These are phyloP conservation scores for Fusarium palustre DNA, from an alignment of 2,329 filamentous ascomycete genomes.

Conservation along the genomic window DNA sequence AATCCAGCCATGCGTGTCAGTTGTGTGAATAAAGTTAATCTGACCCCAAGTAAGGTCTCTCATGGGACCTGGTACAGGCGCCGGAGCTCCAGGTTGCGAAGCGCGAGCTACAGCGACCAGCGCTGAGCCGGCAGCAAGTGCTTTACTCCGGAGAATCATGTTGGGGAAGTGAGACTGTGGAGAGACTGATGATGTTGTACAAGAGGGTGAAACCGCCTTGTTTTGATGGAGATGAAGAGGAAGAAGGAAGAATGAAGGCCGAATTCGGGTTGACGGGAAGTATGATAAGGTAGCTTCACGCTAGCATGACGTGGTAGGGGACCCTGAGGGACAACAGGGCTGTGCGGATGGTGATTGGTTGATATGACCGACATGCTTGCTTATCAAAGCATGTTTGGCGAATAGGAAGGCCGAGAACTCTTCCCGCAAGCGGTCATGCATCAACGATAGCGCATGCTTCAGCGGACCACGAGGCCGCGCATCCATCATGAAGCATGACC, in stretches of 20 bases:
- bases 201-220: slow-evolving; percentile 16
- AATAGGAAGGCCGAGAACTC: neutral
- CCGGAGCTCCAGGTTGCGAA: slow-evolving; percentile 83
- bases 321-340: slow-evolving; percentile 32
- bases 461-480: slow-evolving; percentile 33
- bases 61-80: slow-evolving; percentile 82
- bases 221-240: slow-evolving; percentile 13
- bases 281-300: slow-evolving; percentile 32
- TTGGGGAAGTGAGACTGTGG: neutral
- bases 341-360: slow-evolving; percentile 17
- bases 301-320: slow-evolving; percentile 36
- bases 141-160: slow-evolving; percentile 46
- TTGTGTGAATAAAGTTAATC: slow-evolving; percentile 96
- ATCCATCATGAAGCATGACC: slow-evolving; percentile 12
- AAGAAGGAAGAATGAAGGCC: slow-evolving; percentile 10
- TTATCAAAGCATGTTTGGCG: slow-evolving; percentile 4
- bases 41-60: slow-evolving; percentile 91
- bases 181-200: neutral
- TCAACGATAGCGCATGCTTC: slow-evolving; percentile 28
- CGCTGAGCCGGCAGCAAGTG: slow-evolving; percentile 45
- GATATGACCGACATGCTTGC: neutral
- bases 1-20: slow-evolving; percentile 96
- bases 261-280: slow-evolving; percentile 30
- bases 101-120: slow-evolving; percentile 56
- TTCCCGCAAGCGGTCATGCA: slow-evolving; percentile 38